These are phyloP conservation scores for Botryotinia calthae DNA, from an alignment of 2,329 filamentous ascomycete genomes.

Conservation along the genomic window DNA sequence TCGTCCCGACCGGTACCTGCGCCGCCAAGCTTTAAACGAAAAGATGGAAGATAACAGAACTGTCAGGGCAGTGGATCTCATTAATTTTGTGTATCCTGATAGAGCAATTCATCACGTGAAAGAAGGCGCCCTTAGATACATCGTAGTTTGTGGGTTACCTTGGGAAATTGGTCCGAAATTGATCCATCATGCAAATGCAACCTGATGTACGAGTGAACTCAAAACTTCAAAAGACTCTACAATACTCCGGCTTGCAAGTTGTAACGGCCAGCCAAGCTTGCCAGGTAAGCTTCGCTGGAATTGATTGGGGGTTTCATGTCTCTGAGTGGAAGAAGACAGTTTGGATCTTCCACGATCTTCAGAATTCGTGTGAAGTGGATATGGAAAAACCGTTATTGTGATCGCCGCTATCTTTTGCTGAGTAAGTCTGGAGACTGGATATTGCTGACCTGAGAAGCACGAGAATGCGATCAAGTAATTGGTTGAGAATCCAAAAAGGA, in stretches of 20 bases:
- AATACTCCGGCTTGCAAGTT: not conserved
- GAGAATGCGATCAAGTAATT: not conserved
- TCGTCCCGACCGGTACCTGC: not conserved
- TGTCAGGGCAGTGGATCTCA: not conserved
- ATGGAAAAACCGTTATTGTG: slow-evolving; percentile 14
- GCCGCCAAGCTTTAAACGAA: slow-evolving; percentile 5
- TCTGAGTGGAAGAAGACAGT: not conserved
- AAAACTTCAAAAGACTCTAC: not conserved
- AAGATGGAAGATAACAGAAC: not conserved
- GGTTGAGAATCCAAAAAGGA: not conserved
- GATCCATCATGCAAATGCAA: not conserved
- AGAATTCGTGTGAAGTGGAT: not conserved
- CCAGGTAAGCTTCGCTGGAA: not conserved
- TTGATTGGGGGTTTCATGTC: not conserved
- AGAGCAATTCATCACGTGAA: not conserved
- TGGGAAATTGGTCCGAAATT: not conserved
- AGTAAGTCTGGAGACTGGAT: not conserved
- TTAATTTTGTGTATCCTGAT: not conserved
- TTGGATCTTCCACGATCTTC: slow-evolving; percentile 6
- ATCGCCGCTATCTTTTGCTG: not conserved
- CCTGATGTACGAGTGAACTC: not conserved
- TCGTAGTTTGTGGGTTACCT: not conserved
- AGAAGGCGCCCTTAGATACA: not conserved
- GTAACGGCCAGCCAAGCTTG: not conserved
- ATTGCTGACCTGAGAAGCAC: not conserved